Percentiles rank a stretch among this genome's conserved stretches.
Evolutionary conservation across 2,329 filamentous ascomycete genomes (phyloP).

Genomic region (Lachnum nothofagi): DNA sequence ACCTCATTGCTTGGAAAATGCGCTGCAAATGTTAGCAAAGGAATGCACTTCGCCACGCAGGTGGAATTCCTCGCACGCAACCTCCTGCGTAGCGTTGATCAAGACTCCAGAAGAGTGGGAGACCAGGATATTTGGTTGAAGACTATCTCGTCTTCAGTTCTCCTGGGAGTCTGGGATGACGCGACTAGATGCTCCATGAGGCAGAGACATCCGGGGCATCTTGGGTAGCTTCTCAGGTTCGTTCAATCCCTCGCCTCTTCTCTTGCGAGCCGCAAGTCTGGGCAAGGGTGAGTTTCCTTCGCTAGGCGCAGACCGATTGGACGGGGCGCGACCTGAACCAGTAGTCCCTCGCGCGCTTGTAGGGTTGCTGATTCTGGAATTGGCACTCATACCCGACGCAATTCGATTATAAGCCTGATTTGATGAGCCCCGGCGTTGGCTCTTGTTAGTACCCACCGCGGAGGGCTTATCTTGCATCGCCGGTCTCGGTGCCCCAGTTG

Average conservation of each 20-base stretch:
- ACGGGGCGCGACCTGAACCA: not conserved
- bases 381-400: not conserved
- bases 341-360: not conserved
- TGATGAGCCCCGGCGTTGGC: not conserved
- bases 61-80: too few species aligned
- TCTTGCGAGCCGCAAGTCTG: not conserved
- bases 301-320: not conserved
- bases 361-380: not conserved
- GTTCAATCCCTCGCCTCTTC: not conserved
- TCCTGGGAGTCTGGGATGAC: slow-evolving; percentile 2
- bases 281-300: not conserved
- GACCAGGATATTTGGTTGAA: too few species aligned
- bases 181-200: not conserved
- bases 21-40: too few species aligned
- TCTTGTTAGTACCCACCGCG: not conserved
- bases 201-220: not conserved
- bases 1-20: too few species aligned
- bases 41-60: too few species aligned
- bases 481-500: not conserved
- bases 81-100: too few species aligned
- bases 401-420: not conserved
- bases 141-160: not conserved
- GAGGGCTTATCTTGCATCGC: not conserved
- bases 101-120: too few species aligned
- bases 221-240: not conserved